Percentiles rank a stretch among this genome's conserved stretches.
These are phyloP conservation scores for Cryptococcus sp. DNA, from an alignment of 1,284 basidiomycete genomes.

Conservation along the genomic window DNA sequence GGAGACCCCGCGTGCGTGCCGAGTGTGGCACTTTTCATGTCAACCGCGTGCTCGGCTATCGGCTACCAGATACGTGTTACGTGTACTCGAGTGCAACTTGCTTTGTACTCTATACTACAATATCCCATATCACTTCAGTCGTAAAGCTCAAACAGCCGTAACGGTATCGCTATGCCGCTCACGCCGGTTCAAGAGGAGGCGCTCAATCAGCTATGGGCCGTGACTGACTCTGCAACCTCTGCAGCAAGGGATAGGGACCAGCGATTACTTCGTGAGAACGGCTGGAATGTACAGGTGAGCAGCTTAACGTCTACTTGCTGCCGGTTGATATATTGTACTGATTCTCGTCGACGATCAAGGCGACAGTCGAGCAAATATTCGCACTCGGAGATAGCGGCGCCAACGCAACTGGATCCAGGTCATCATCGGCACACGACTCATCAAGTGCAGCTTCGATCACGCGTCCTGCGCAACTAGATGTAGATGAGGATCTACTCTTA, in stretches of 20 bases:
- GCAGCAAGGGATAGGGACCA: slow-evolving; percentile 45
- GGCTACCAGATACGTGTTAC: no score
- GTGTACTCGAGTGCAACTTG: no score
- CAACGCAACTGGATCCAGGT: background rate
- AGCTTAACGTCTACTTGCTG: background rate
- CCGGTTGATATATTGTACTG: no score
- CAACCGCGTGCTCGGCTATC: no score
- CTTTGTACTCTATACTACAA: no score
- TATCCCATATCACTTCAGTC: no score
- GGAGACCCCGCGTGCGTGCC: no score
- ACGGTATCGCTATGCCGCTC: slow-evolving; percentile 23
- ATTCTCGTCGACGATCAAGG: slow-evolving; percentile 13
- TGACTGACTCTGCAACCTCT: slow-evolving; percentile 45
- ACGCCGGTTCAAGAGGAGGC: slow-evolving; percentile 37
- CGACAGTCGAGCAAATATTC: slow-evolving; percentile 43
- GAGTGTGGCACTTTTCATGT: no score
- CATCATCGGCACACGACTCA: slow-evolving; percentile 1
- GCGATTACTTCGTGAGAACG: slow-evolving; percentile 45
- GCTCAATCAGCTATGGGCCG: slow-evolving; percentile 46
- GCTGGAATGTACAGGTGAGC: slow-evolving; percentile 52
- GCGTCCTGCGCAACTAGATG: slow-evolving; percentile 10
- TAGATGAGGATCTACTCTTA: slow-evolving; percentile 16
- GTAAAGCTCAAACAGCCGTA: no score
- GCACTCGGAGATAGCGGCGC: slow-evolving; percentile 15
- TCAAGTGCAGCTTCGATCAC: background rate